Evolutionary conservation across 148 eudicot genomes (phyloP), one percentile per base, ranked within the genome.

Genomic region (Simmondsia chinensis): DNA sequence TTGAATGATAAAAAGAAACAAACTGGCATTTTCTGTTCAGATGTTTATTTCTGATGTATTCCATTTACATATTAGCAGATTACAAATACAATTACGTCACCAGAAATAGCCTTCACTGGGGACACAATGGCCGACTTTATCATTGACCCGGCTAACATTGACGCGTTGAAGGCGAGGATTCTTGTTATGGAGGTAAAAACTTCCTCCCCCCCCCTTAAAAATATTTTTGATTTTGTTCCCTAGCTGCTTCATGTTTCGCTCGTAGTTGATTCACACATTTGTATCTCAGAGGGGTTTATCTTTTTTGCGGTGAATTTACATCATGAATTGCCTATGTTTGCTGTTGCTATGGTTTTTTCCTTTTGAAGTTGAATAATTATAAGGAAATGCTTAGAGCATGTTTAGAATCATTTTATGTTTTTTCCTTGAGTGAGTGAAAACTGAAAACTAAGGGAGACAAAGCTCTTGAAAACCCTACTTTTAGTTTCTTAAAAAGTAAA

Each of bases 51-150:
- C 34, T 30, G 5, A 15, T 28, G n/a, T 9, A 10, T 11, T 40
- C 38, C 28, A 10, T 25, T 66, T 64, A 28, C 35, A 5, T 21
- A 53, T 66, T 61, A 38, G 50, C 80, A 89, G 97, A 85, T 89
- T 12, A 81, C 79, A 15, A 29, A 75, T 46, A 70, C 88, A 24
- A 24, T 43, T 19, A 71, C 80, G 35, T 44, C 87, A 48, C 85
- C 95, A 46, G 97, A 89, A 72, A 58, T 89, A 65, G 97, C 97
- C 43, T 89, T 89, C 50, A 83, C 97, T 2, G 97, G 97, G 38
- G 97, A 89, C 60, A 89, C 97, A 2, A 81, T 33, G 62, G 74
- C 93, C 16, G 97, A 89, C 49, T 89, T 89, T 57, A 73, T 83
- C 39, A 34, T 52, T 37, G 87, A 89, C 47, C 49, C 61, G 1